Evolutionary conservation across 306 rosid species (phyloP).

Genomic region (Begonia peltatifolia): DNA sequence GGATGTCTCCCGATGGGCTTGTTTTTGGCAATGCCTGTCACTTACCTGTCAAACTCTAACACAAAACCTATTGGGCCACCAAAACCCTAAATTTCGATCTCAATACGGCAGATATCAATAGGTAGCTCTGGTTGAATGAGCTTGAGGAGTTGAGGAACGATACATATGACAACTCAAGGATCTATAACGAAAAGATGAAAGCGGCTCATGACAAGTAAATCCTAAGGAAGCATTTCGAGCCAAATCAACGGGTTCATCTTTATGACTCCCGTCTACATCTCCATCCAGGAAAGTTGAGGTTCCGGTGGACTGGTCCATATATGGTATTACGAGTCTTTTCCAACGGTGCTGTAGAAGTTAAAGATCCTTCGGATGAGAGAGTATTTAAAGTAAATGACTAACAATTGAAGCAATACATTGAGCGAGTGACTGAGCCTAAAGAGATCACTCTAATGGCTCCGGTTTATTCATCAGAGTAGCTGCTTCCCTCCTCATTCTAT

Average conservation of each 20-base stretch:
- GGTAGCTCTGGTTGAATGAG: no score
- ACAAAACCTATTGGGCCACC: not conserved
- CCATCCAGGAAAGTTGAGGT: not conserved
- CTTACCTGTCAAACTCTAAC: not conserved
- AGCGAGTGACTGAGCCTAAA: not conserved
- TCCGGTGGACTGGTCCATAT: conserved; percentile 2
- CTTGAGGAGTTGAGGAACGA: no score
- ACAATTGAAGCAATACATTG: not conserved
- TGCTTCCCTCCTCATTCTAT: not conserved
- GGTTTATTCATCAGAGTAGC: not conserved
- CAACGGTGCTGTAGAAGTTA: not conserved
- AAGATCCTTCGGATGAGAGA: not conserved
- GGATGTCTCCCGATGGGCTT: not conserved
- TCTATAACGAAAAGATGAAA: no score
- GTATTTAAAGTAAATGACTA: not conserved
- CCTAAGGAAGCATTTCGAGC: no score
- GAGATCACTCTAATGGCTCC: conserved; percentile 1
- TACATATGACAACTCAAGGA: no score
- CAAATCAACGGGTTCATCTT: no score
- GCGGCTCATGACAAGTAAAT: no score
- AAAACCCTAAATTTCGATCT: not conserved
- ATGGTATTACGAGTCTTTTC: not conserved
- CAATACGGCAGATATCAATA: not conserved
- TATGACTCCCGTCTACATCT: not conserved
- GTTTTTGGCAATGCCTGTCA: no score